A percentile compares a stretch with the other conserved stretches of the same genome.
Evolutionary conservation across 352 stramenopile genomes (phyloP).

Genomic region (Phytophthora tubulina): DNA sequence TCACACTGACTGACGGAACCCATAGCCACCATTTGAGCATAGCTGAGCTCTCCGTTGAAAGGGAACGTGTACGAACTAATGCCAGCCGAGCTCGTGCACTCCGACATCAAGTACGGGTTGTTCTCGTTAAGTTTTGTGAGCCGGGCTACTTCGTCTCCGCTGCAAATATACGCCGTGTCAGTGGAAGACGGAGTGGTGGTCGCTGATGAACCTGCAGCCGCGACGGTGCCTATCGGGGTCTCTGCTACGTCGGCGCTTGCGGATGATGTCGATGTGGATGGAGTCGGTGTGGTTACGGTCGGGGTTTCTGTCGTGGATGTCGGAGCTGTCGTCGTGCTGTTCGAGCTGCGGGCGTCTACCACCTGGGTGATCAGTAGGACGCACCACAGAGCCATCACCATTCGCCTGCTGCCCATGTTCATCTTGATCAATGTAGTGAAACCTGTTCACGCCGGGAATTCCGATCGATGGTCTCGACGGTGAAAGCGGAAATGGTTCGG

Average conservation of each 20-base stretch:
- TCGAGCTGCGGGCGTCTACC: conserved; percentile 11
- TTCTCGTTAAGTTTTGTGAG: conserved; percentile 39
- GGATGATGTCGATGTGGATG: conserved; percentile 21
- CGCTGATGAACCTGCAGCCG: conserved; percentile 2
- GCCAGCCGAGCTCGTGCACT: conserved; percentile 30
- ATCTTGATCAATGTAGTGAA: neutral
- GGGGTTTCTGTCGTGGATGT: conserved; percentile 27
- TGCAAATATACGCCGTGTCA: conserved; percentile 44
- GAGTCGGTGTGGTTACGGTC: conserved; percentile 16
- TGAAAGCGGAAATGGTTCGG: conserved; percentile 32
- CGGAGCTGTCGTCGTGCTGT: conserved; percentile 29
- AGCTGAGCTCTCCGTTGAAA: conserved; percentile 42
- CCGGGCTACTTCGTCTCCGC: conserved; percentile 37
- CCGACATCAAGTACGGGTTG: conserved; percentile 43
- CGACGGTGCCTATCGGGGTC: conserved; percentile 29
- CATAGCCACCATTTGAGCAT: conserved; percentile 46
- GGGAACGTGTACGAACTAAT: conserved; percentile 44
- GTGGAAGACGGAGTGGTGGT: conserved; percentile 3
- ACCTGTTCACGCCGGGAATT: conserved; percentile 5
- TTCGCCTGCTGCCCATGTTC: conserved; percentile 16
- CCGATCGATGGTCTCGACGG: conserved; percentile 11
- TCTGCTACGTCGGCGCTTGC: conserved; percentile 10
- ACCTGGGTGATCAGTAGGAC: conserved; percentile 12
- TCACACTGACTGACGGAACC: conserved; percentile 28
- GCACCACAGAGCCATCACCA: conserved; percentile 19